phyloP scores from a whole-genome alignment of 2,329 filamentous ascomycete species.

The Exophiala bonariae region DNA sequence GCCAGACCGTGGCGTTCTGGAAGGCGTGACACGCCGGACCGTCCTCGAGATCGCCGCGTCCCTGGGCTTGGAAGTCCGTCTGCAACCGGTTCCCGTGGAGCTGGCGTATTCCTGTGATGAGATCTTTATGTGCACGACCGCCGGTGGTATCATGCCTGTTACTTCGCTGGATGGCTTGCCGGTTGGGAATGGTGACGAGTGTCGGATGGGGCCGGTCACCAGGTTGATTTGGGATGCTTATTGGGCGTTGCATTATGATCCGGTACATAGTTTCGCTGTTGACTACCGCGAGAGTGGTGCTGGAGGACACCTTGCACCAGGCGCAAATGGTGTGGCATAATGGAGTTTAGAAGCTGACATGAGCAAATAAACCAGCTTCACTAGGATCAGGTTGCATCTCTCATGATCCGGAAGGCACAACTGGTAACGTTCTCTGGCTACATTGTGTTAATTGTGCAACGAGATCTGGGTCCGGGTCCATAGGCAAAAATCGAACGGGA shows the following conservation, averaged over 20 bases:
- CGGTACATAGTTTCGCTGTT: slow-evolving; percentile 35
- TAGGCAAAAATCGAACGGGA: no score
- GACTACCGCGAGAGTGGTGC: slow-evolving; percentile 13
- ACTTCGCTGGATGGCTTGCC: slow-evolving; percentile 46
- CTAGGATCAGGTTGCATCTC: no score
- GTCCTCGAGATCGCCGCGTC: slow-evolving; percentile 45
- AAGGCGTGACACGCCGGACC: slow-evolving; percentile 51
- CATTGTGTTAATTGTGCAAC: no score
- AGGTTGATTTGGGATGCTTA: slow-evolving; percentile 53
- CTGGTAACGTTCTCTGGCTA: no score
- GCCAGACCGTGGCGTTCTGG: slow-evolving; percentile 48
- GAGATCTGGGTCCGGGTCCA: no score
- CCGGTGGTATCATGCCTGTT: slow-evolving; percentile 56
- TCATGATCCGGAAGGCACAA: no score
- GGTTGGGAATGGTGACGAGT: slow-evolving; percentile 40
- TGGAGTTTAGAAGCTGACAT: no score
- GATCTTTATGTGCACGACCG: slow-evolving; percentile 55
- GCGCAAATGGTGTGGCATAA: no score
- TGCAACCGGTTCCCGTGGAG: slow-evolving; percentile 46
- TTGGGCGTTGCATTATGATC: slow-evolving; percentile 50
- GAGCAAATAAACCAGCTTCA: no score
- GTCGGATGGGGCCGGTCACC: slow-evolving; percentile 48
- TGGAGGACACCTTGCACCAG: no score
- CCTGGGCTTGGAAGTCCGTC: slow-evolving; percentile 36
- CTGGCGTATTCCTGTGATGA: slow-evolving; percentile 47